Evolutionary conservation across 208 protist species (phyloP).

Genomic region (Trypanosomatidae sp.): DNA sequence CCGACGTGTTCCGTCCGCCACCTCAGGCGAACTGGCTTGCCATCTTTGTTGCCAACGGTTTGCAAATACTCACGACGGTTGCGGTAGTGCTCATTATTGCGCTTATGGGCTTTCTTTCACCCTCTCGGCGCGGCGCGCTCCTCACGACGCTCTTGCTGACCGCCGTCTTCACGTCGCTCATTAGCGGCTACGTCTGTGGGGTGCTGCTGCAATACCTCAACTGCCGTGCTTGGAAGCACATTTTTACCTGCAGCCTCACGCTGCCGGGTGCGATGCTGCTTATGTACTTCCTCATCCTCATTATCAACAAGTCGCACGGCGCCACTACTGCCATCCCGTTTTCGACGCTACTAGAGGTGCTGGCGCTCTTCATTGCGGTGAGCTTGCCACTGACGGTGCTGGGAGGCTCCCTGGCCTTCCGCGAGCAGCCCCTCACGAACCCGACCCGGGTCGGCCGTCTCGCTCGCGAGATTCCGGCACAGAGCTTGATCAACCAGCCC

Average conservation of each 20-base stretch:
- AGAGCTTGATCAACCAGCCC: slow-evolving; percentile 67
- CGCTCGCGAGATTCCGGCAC: slow-evolving; percentile 95
- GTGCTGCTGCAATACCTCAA: slow-evolving; percentile 91
- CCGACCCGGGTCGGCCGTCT: slow-evolving; percentile 95
- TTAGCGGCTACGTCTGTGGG: slow-evolving; percentile 94
- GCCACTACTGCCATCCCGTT: slow-evolving; percentile 73
- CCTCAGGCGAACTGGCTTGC: slow-evolving; percentile 76
- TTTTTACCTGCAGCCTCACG: slow-evolving; percentile 69
- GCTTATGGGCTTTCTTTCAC: slow-evolving; percentile 95
- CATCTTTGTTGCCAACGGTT: slow-evolving; percentile 93
- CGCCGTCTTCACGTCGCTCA: slow-evolving; percentile 74
- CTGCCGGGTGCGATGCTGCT: slow-evolving; percentile 66
- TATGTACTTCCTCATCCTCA: slow-evolving; percentile 65
- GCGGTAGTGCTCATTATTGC: slow-evolving; percentile 88
- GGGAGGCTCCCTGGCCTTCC: slow-evolving; percentile 95
- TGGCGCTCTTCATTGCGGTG: slow-evolving; percentile 90
- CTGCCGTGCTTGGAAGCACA: slow-evolving; percentile 91
- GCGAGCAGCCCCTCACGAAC: slow-evolving; percentile 70
- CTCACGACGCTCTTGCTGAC: slow-evolving; percentile 81
- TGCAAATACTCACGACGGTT: slow-evolving; percentile 93
- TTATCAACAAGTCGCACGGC: slow-evolving; percentile 59
- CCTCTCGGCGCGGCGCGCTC: slow-evolving; percentile 93
- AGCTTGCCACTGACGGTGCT: slow-evolving; percentile 96
- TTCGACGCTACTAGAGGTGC: slow-evolving; percentile 48
- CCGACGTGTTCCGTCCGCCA: slow-evolving; percentile 97